Evolutionary conservation across 805 yeast species (phyloP), one percentile per base, ranked within the genome.

Genomic region (Metschnikowia shivogae): DNA sequence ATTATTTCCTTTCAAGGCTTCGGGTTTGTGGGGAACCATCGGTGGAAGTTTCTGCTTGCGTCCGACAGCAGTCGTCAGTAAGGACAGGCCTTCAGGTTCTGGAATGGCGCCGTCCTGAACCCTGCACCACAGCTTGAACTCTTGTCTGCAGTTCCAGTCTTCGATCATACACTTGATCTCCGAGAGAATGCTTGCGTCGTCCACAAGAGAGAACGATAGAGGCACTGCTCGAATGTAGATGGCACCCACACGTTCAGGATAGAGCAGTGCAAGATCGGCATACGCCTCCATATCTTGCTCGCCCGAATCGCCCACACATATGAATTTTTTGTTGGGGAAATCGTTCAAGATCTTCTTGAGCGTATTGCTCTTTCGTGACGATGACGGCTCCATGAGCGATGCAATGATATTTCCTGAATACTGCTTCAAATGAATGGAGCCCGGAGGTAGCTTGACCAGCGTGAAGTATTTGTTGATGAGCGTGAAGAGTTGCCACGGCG

Each of bases 211-310:
- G 56, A 86, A 70, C 0, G 92, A 84, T 35, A 76, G 75, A 9
- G 76, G 75, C 5, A 95, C 86, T 39, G 86, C 86, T 34, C 98
- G 70, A 30, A 93, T 86, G 60, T 80, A 90, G 4, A 93, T 87
- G 1, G 85, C 95, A 19, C 76, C 51, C 0, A 93, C 72, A 49
- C 80, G 84, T 4, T 70, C 65, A 0, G 96, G 95, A 55, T 68
- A 79, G 28, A 60, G 52, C 33, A 70, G 65, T 0, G 95, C 86
- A 29, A 89, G 66, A 24, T 83, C 83, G 5, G 80, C 74, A 61
- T 93, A 93, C 0, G 97, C 95, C 58, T 95, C 99, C 35, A 92
- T 68, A 67, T 93, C 99, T 52, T 84, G 84, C 60, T 93, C 99
- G 1, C 98, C 98, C 2, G 97, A 84, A 61, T 93, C 99, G 28